A percentile compares a stretch with the other conserved stretches of the same genome.
Evolutionary conservation across 345 rosid species (phyloP).

Genomic region (Citrus maxima): DNA sequence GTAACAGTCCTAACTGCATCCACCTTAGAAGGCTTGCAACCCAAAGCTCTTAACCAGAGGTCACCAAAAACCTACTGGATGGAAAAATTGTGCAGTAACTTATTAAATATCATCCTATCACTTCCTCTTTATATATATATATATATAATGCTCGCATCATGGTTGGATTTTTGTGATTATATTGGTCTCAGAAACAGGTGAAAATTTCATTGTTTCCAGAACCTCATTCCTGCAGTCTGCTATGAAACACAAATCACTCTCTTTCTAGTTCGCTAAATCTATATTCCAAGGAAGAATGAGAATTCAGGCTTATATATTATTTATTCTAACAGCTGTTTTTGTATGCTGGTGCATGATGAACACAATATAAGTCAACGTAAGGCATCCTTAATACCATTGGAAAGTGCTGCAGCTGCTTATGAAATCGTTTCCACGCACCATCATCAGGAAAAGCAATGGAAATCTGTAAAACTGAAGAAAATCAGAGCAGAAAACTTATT

Average conservation of each 20-base stretch:
- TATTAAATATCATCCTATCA: background rate
- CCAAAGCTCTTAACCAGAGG: background rate
- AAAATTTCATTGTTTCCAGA: background rate
- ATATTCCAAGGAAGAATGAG: background rate
- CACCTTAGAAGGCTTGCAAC: background rate
- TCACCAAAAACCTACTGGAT: background rate
- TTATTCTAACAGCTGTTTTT: background rate
- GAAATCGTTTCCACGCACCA: conserved; percentile 98
- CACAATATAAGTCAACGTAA: background rate
- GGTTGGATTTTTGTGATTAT: background rate
- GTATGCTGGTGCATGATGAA: background rate
- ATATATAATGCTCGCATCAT: background rate
- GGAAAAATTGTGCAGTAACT: background rate
- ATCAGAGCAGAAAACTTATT: background rate
- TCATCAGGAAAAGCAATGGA: conserved; percentile 99
- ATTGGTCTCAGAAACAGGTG: background rate
- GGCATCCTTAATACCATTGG: conserved; percentile 57
- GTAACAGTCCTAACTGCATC: background rate
- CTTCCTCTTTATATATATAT: background rate
- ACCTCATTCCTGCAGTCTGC: background rate
- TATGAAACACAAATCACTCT: background rate
- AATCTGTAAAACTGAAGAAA: conserved; percentile 51
- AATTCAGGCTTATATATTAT: background rate
- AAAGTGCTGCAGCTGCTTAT: conserved; percentile 94
- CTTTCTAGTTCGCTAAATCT: background rate